A percentile compares a stretch with the other conserved stretches of the same genome.
These are phyloP conservation scores for Ophidiomyces ophidiicola DNA, from an alignment of 2,329 filamentous ascomycete species.

Conservation along the genomic window DNA sequence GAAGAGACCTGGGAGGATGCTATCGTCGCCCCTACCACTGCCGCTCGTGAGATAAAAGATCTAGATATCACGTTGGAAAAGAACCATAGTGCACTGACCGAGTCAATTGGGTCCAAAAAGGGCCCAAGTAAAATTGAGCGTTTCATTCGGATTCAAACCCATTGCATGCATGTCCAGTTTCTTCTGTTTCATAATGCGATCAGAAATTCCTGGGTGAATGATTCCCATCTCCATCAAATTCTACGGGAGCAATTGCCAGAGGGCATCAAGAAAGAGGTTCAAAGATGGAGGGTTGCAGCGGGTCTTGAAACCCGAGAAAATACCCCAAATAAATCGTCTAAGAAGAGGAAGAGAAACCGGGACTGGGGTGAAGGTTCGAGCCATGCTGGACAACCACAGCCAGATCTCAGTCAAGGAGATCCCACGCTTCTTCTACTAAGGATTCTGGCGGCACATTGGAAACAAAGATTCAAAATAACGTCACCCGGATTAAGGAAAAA, in stretches of 20 bases:
- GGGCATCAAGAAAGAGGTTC: constrained; percentile 57
- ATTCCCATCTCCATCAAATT: constrained; percentile 60
- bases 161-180: constrained; percentile 78
- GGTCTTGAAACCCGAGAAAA: constrained; percentile 43
- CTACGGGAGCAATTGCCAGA: constrained; percentile 61
- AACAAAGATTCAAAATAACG: constrained; percentile 64
- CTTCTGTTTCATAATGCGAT: constrained; percentile 83
- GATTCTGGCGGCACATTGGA: constrained; percentile 75
- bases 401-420: constrained; percentile 72
- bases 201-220: constrained; percentile 72
- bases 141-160: constrained; percentile 62
- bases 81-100: constrained; percentile 45
- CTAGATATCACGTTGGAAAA: constrained; percentile 57
- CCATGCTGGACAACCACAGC: constrained; percentile 54
- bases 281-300: constrained; percentile 59
- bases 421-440: constrained; percentile 67
- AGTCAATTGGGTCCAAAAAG: constrained; percentile 57
- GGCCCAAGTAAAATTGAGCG: constrained; percentile 77
- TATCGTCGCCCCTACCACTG: constrained; percentile 29
- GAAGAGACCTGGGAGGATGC: constrained; percentile 50
- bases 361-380: constrained; percentile 65
- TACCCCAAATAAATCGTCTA: constrained; percentile 24
- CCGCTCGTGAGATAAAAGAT: constrained; percentile 48
- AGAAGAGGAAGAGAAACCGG: constrained; percentile 32
- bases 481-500: constrained; percentile 73